Percentiles rank a stretch among this genome's conserved stretches.
Conservation (phyloP, 805 yeast genomes). For the Saccharomycodes ludwigii region DNA sequence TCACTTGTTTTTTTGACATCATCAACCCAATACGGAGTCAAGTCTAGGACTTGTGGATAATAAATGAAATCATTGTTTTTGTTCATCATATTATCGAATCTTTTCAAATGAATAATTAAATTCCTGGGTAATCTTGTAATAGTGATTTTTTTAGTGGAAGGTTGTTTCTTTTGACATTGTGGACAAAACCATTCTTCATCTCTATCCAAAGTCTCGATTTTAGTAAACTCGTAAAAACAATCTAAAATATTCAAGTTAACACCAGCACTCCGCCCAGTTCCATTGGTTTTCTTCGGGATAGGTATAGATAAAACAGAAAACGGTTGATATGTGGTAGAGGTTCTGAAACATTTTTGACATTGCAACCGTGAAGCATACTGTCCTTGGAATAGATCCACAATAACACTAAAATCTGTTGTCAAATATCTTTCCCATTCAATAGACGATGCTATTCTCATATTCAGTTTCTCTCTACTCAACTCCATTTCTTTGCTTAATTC, state of each 20-base stretch:
- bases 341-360: constrained; percentile 58
- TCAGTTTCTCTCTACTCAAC: constrained; percentile 52
- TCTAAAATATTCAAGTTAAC: constrained; percentile 30
- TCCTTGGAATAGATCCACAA: constrained; percentile 80
- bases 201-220: constrained; percentile 59
- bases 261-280: constrained; percentile 6
- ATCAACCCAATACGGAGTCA: constrained; percentile 52
- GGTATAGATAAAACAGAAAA: constrained; percentile 75
- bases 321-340: constrained; percentile 80
- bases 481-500: constrained; percentile 68
- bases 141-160: constrained; percentile 53
- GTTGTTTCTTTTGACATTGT: constrained; percentile 47
- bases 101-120: constrained; percentile 71
- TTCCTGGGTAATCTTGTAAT: constrained; percentile 72
- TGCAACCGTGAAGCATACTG: constrained; percentile 71
- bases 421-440: constrained; percentile 88
- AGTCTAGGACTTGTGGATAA: constrained; percentile 56
- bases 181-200: constrained; percentile 85
- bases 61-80: constrained; percentile 55
- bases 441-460: constrained; percentile 70
- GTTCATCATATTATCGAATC: constrained; percentile 40
- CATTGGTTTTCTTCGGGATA: constrained; percentile 38
- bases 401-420: constrained; percentile 62
- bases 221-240: constrained; percentile 69
- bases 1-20: constrained; percentile 30